Percentiles rank a stretch among this genome's conserved stretches.
These are phyloP conservation scores for Penicillium sp. DNA, from an alignment of 2,329 filamentous ascomycete genomes.

Conservation along the genomic window DNA sequence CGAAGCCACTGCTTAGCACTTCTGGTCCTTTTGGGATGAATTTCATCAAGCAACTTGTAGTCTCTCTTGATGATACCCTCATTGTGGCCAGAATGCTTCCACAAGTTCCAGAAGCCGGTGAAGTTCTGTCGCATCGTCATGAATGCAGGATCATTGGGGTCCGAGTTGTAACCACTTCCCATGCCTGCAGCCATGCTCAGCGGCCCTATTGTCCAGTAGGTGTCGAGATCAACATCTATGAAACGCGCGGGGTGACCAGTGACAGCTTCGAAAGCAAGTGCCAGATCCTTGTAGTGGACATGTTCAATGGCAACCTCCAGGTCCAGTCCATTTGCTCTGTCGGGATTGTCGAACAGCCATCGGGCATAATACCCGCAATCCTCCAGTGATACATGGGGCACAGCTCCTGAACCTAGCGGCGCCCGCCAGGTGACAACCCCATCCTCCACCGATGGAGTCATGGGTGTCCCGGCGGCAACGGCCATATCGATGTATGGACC, in stretches of 20 bases:
- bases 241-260: background rate
- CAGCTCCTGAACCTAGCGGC: slow-evolving; percentile 45
- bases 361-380: slow-evolving; percentile 54
- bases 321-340: slow-evolving; percentile 50
- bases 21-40: slow-evolving; percentile 54
- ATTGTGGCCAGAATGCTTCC: slow-evolving; percentile 47
- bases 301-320: slow-evolving; percentile 52
- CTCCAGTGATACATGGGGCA: slow-evolving; percentile 48
- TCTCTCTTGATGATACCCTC: slow-evolving; percentile 51
- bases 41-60: slow-evolving; percentile 57
- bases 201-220: slow-evolving; percentile 28
- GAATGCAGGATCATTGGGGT: slow-evolving; percentile 39
- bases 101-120: slow-evolving; percentile 56
- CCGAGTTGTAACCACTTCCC: slow-evolving; percentile 41
- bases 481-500: slow-evolving; percentile 33
- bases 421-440: slow-evolving; percentile 49
- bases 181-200: slow-evolving; percentile 17
- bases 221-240: background rate
- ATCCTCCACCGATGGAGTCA: slow-evolving; percentile 45
- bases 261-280: slow-evolving; percentile 44
- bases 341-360: slow-evolving; percentile 55
- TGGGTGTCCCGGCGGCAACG: slow-evolving; percentile 37
- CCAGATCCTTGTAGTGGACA: slow-evolving; percentile 47
- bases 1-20: slow-evolving; percentile 57
- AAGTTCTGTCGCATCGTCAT: slow-evolving; percentile 55